A percentile compares a stretch with the other conserved stretches of the same genome.
These are phyloP conservation scores for Vitis hybrid DNA, from an alignment of 177 flowering plant species.

Conservation along the genomic window DNA sequence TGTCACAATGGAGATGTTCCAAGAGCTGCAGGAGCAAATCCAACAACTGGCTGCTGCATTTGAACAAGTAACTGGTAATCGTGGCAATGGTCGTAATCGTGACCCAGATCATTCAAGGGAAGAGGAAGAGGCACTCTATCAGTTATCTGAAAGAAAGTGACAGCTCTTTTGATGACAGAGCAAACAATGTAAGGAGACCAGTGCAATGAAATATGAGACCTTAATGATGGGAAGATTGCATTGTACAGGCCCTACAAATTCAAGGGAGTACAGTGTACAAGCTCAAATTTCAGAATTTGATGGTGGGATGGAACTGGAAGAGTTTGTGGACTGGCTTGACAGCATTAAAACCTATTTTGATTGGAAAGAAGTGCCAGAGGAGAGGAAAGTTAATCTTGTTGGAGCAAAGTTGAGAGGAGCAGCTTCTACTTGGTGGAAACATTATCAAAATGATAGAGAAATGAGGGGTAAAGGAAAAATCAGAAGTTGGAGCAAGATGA, in stretches of 20 bases:
- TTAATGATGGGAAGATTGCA: background rate
- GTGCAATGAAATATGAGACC: too few relatives aligned
- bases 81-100: too few relatives aligned
- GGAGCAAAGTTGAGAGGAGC: background rate
- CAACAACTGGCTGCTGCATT: too few relatives aligned
- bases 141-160: too few relatives aligned
- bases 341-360: slow-evolving; percentile 1
- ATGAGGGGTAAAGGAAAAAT: background rate
- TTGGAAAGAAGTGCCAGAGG: background rate
- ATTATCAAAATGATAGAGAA: background rate
- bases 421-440: background rate
- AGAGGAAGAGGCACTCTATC: too few relatives aligned
- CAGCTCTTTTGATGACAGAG: too few relatives aligned
- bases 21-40: too few relatives aligned
- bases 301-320: slow-evolving; percentile 1
- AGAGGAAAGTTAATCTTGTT: background rate
- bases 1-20: too few relatives aligned
- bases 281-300: background rate
- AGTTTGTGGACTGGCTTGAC: background rate
- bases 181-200: too few relatives aligned
- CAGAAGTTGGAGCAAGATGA: background rate
- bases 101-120: too few relatives aligned
- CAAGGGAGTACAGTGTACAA: background rate
- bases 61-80: too few relatives aligned
- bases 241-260: background rate